phyloP scores from a whole-genome alignment of 192 early-diverging fungal genomes.

The Umbelopsis isabellina region DNA sequence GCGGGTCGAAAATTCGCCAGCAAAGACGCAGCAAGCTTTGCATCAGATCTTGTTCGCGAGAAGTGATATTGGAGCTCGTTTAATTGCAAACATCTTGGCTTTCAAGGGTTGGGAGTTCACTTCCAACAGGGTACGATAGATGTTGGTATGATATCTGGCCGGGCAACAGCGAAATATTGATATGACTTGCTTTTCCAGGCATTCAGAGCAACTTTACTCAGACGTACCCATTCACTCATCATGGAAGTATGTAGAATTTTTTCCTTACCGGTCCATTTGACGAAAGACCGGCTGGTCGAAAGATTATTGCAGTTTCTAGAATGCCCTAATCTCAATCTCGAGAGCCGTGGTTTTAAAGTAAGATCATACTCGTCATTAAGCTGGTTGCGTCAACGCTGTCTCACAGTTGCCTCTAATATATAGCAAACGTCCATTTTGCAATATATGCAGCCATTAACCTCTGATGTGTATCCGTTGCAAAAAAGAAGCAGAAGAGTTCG shows the following conservation, averaged over 20 bases:
- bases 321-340: not conserved
- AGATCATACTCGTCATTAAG: too few species aligned
- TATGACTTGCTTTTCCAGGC: not conserved
- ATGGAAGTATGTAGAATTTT: not conserved
- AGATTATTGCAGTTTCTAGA: not conserved
- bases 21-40: not conserved
- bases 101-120: not conserved
- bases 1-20: too few species aligned
- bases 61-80: not conserved
- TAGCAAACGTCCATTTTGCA: too few species aligned
- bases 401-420: too few species aligned
- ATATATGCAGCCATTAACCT: too few species aligned
- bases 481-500: too few species aligned
- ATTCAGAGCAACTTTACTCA: not conserved
- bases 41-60: not conserved
- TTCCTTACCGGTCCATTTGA: not conserved
- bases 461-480: not conserved
- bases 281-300: not conserved
- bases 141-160: not conserved
- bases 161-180: too few species aligned
- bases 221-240: not conserved
- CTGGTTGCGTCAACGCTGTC: too few species aligned
- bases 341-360: too few species aligned
- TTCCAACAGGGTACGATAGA: not conserved
- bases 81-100: not conserved